Percentiles rank a stretch among this genome's conserved stretches.
phyloP scores from a whole-genome alignment of 257 asterid genomes.

The Perilla frutescens region DNA sequence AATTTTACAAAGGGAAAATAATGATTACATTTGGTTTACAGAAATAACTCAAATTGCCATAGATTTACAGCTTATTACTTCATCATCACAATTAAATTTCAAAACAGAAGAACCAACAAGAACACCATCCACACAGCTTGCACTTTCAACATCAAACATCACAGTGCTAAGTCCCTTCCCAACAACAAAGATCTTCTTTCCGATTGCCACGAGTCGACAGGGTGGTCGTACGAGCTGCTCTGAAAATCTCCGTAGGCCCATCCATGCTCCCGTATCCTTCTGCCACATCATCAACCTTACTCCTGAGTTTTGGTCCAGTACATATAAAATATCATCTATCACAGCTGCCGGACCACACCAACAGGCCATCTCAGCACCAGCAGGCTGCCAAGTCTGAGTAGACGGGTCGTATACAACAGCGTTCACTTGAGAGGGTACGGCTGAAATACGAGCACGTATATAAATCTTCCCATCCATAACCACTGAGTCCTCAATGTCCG shows the following conservation, averaged over 20 bases:
- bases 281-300: slow-evolving; percentile 75
- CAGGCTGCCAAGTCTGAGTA: slow-evolving; percentile 58
- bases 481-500: slow-evolving; percentile 64
- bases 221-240: slow-evolving; percentile 54
- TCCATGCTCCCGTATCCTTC: slow-evolving; percentile 58
- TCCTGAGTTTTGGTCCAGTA: slow-evolving; percentile 71
- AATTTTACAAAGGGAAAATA: background rate
- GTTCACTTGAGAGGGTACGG: slow-evolving; percentile 44
- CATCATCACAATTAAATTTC: slow-evolving; percentile 48
- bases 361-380: slow-evolving; percentile 54
- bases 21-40: background rate
- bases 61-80: slow-evolving; percentile 66
- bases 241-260: slow-evolving; percentile 59
- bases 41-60: slow-evolving; percentile 49
- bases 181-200: slow-evolving; percentile 62
- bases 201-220: slow-evolving; percentile 63
- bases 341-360: slow-evolving; percentile 84
- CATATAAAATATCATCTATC: slow-evolving; percentile 55
- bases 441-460: slow-evolving; percentile 50
- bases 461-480: slow-evolving; percentile 70
- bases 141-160: slow-evolving; percentile 57
- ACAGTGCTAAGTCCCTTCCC: slow-evolving; percentile 76
- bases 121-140: slow-evolving; percentile 48
- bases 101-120: slow-evolving; percentile 53
- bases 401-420: slow-evolving; percentile 63